A percentile compares a stretch with the other conserved stretches of the same genome.
Conservation (phyloP, 2,329 filamentous ascomycete genomes). For the Colletotrichum cereale region DNA sequence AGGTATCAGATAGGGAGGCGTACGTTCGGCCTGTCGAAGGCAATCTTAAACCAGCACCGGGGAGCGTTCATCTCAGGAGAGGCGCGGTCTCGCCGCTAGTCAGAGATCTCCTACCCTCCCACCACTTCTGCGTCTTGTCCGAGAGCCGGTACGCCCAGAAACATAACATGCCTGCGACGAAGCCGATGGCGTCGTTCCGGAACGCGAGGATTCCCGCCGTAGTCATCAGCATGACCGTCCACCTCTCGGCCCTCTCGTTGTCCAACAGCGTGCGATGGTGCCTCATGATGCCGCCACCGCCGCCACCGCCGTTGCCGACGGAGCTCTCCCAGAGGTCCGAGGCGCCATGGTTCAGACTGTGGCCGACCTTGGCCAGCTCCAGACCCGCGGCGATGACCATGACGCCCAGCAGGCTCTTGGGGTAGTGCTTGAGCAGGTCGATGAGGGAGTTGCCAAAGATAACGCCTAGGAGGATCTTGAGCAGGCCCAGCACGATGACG, state of each 20-base stretch:
- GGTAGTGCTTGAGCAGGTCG: conserved; percentile 77
- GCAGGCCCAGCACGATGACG: conserved; percentile 80
- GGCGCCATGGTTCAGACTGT: conserved; percentile 82
- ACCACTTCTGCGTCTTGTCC: conserved; percentile 57
- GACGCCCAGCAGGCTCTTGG: conserved; percentile 81
- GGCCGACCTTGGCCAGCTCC: conserved; percentile 87
- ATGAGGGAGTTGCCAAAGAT: conserved; percentile 81
- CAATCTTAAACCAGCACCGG: too few species aligned
- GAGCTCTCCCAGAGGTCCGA: conserved; percentile 71
- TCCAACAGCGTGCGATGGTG: conserved; percentile 69
- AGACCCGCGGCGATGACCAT: conserved; percentile 92
- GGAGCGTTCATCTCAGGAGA: conserved; percentile 42
- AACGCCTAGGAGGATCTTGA: conserved; percentile 83
- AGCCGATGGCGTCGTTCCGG: conserved; percentile 90
- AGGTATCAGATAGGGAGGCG: background rate
- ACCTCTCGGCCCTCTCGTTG: conserved; percentile 78
- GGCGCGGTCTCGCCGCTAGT: conserved; percentile 47
- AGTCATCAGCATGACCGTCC: conserved; percentile 92
- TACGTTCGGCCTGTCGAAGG: background rate
- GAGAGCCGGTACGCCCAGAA: conserved; percentile 74
- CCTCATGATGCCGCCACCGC: conserved; percentile 50
- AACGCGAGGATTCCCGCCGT: conserved; percentile 86
- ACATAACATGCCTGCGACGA: conserved; percentile 84
- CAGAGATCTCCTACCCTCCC: conserved; percentile 45
- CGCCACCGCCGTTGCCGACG: conserved; percentile 51